Evolutionary conservation across 2,329 filamentous ascomycete genomes (phyloP).

Genomic region (Penicillium sp.): DNA sequence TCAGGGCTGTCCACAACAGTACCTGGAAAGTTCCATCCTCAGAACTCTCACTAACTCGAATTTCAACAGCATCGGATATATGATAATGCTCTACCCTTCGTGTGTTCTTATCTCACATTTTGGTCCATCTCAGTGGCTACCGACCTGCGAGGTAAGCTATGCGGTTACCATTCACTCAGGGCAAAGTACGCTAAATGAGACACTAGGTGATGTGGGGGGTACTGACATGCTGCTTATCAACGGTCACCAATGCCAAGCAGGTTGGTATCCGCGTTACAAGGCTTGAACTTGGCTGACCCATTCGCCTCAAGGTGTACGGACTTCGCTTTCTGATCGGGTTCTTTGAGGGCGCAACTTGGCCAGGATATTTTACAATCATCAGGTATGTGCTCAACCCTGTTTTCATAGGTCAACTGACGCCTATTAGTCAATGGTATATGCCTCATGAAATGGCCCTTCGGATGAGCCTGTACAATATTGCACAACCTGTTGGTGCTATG

Average conservation of each 20-base stretch:
- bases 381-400: neutral
- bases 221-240: neutral
- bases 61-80: neutral
- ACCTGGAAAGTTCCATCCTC: neutral
- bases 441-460: neutral
- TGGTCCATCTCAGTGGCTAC: neutral
- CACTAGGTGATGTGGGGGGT: neutral
- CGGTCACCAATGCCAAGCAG: neutral
- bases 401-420: neutral
- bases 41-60: neutral
- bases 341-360: neutral
- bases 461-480: neutral
- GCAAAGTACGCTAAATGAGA: neutral
- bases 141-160: neutral
- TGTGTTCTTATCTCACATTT: neutral
- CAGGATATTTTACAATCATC: neutral
- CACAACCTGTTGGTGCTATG: constrained; percentile 7
- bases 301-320: neutral
- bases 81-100: neutral
- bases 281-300: neutral
- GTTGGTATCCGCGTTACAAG: neutral
- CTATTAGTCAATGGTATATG: neutral
- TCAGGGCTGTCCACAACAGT: neutral
- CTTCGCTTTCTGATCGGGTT: neutral
- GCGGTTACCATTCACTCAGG: too few relatives aligned